Evolutionary conservation across 257 asterid species (phyloP), one percentile per base, ranked within the genome.

Genomic region (Perilla frutescens): DNA sequence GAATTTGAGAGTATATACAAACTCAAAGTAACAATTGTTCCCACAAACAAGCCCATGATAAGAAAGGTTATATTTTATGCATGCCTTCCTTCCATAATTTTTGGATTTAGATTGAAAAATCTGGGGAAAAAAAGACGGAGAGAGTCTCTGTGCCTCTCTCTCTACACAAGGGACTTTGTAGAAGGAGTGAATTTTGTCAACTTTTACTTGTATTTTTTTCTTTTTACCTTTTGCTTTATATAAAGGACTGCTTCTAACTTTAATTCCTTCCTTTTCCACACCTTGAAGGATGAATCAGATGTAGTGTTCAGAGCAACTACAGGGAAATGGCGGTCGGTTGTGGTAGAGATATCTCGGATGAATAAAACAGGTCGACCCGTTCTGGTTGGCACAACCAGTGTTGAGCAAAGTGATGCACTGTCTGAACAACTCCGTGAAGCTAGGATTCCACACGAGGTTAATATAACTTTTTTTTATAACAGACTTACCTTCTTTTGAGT

Each of bases 1-100:
- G 99, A 95, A 80, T 95, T 95, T 77, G 96, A 90, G 88, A 89
- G 99, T 82, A 95, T 95, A 80, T 95, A 92, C 93, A 95, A 92
- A 85, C 99, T 95, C 80, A 91, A 92, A 89, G 99, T 95, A 74
- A 87, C 97, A 32, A 89, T 88, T 85, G 98, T 95, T 72, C 99
- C 99, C 58, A 95, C 99, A 77, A 92, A 95, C 96, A 95, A 89
- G 86, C 86, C 97, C 77, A 95, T 95, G 99, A 90, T 95, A 59
- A 90, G 99, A 86, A 88, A 88, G 98, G 98, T 91, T 76, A 62
- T 67, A 69, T 77, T 57, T 59, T 45, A 50, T 14, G 65, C 80
- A 10, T 68, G 64, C 75, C 73, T 68, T 76, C 50, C 37, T 62
- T 72, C 62, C 53, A 6, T 53, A n/a, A n/a, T 26, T 20, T 68